A percentile compares a stretch with the other conserved stretches of the same genome.
phyloP scores from a whole-genome alignment of 192 early-diverging fungal species.

The Gryganskiella cystojenkinii region DNA sequence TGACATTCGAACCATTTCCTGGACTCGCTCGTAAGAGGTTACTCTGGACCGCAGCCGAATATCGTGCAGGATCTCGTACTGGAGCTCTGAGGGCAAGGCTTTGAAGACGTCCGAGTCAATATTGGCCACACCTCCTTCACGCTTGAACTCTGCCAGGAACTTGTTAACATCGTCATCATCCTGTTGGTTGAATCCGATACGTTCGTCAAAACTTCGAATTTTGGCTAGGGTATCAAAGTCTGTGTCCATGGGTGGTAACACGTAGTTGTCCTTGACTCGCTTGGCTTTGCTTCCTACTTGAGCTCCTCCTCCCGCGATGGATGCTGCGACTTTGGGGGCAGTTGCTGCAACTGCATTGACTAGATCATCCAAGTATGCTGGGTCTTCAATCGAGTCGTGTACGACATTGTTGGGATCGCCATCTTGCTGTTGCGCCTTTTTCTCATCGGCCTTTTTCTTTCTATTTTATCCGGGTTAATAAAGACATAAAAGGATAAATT shows the following conservation, averaged over 20 bases:
- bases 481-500: background rate
- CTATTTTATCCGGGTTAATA: conserved; percentile 1
- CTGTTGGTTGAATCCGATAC: conserved; percentile 21
- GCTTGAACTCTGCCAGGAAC: conserved; percentile 37
- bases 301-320: background rate
- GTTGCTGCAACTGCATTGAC: background rate
- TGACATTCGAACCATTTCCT: conserved; percentile 75
- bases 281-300: conserved; percentile 34
- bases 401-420: conserved; percentile 11
- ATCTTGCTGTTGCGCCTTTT: conserved; percentile 49
- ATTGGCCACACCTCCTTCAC: conserved; percentile 64
- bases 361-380: conserved; percentile 14
- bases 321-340: background rate
- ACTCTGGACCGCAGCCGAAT: conserved; percentile 84
- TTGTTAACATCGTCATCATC: conserved; percentile 25
- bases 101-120: conserved; percentile 85
- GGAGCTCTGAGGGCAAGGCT: conserved; percentile 80
- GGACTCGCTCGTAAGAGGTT: conserved; percentile 76
- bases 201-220: conserved; percentile 52
- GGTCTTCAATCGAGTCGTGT: conserved; percentile 28
- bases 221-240: conserved; percentile 48
- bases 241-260: conserved; percentile 60
- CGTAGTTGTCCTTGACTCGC: conserved; percentile 62
- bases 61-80: conserved; percentile 95
- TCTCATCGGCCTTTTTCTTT: conserved; percentile 48